These are phyloP conservation scores for Pseudohalonectria lignicola DNA, from an alignment of 2,329 filamentous ascomycete genomes.

Conservation along the genomic window DNA sequence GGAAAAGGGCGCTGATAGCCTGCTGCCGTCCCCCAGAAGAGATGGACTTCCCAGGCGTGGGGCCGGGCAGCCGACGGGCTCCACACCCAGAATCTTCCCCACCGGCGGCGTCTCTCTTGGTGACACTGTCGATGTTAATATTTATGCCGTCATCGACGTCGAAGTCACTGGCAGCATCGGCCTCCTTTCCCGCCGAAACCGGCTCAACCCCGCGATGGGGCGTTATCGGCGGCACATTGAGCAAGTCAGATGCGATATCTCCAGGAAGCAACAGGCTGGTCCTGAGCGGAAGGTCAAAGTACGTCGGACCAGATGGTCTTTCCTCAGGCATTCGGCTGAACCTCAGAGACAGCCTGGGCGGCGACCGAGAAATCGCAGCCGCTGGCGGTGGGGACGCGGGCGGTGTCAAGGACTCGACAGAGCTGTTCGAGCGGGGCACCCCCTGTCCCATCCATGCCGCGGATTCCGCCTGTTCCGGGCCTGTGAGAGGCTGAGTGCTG, in stretches of 20 bases:
- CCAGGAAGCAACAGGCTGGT: conserved; percentile 9
- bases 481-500: conserved; percentile 15
- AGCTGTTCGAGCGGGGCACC: conserved; percentile 1
- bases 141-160: too few species aligned
- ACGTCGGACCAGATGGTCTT: conserved; percentile 7
- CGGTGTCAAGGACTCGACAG: conserved; percentile 6
- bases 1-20: too few species aligned
- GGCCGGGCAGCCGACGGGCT: not conserved
- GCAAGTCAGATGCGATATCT: too few species aligned
- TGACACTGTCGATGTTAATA: too few species aligned
- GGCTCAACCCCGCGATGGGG: too few species aligned
- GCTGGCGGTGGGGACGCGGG: conserved; percentile 6
- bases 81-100: not conserved
- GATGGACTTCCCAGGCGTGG: not conserved
- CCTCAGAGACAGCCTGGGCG: conserved; percentile 15
- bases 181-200: too few species aligned
- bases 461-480: conserved; percentile 3
- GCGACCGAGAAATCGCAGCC: conserved; percentile 9
- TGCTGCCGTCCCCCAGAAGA: too few species aligned
- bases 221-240: too few species aligned
- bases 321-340: conserved; percentile 10
- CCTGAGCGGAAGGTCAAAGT: conserved; percentile 9
- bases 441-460: too few species aligned
- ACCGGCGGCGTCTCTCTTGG: not conserved
- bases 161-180: too few species aligned